Base-by-base conservation (phyloP, 164 flowering plant genomes). In the Chloranthus sessilifolius region DNA sequence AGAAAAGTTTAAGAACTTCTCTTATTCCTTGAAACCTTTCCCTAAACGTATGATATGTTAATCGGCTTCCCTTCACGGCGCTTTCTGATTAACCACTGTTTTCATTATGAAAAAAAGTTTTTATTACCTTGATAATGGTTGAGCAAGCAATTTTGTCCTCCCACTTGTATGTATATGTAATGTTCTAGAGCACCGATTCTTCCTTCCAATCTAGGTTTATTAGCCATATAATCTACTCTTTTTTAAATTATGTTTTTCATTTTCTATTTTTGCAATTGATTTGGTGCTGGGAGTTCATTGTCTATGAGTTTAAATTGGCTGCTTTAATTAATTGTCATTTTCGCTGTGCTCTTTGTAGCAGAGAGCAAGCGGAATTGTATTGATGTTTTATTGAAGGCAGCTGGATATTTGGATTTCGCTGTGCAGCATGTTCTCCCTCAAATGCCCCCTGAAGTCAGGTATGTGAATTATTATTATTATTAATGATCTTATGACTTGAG, bases 341-440 rank as follows among this genome's bases (percentile, higher is more conserved):
- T 29, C 8, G 31, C 31, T 51, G 2, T 15, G 39, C 11, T 37
- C 34, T 62, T 47, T 48, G 10, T 24, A 17, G 54, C 79, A 92
- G 99, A 88, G 65, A 82, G 77, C 76, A 84, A 79, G 60, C 61
- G 82, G 48, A 73, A 82, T 35, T 74, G 91, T 21, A 57, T 92
- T 61, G 99, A 92, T 47, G 53, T 84, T 53, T 82, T 92, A 66
- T 56, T 92, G 55, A 88, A 79, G 73, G 96, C 88, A 35, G 94
- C 95, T 7, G 99, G 99, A 64, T 92, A 82, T 71, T 71, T 92
- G 55, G 99, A 88, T 54, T 92, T 79, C 72, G 94, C 94, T 58
- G 77, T 88, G 31, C 70, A 68, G 30, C 77, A 88, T 58, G 84
- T 92, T 61, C 81, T 83, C 29, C 99, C 96, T 8, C 85, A 78